Evolutionary conservation across 2,329 filamentous ascomycete species (phyloP).

Genomic region (Ascochyta pisi): DNA sequence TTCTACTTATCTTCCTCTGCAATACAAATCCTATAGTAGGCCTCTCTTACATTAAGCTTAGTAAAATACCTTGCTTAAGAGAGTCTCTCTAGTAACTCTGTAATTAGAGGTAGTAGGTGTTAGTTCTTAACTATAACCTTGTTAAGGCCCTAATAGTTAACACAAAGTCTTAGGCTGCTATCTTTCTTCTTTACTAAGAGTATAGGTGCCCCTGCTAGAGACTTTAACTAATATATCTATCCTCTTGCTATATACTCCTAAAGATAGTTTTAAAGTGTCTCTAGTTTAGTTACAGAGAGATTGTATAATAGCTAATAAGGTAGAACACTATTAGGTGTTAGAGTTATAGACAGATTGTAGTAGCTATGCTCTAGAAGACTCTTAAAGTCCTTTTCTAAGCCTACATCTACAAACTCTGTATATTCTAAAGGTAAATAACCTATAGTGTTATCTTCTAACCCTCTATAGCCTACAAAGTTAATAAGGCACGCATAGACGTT

Average conservation of each 20-base stretch:
- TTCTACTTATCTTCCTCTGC: neutral
- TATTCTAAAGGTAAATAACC: neutral
- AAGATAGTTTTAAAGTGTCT: conserved; percentile 1
- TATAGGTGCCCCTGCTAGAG: neutral
- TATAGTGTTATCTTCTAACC: neutral
- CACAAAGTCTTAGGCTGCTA: neutral
- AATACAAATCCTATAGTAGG: neutral
- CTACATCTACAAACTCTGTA: neutral
- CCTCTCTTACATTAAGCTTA: neutral
- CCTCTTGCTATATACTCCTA: conserved; percentile 1
- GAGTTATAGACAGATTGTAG: neutral
- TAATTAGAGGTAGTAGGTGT: neutral
- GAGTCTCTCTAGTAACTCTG: neutral
- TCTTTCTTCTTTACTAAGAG: conserved; percentile 1
- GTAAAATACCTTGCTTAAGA: neutral
- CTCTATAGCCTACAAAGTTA: neutral
- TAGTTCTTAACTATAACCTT: neutral
- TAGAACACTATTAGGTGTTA: neutral
- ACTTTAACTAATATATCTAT: conserved; percentile 2
- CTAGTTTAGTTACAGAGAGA: neutral
- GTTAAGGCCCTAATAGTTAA: neutral
- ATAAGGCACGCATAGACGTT: neutral
- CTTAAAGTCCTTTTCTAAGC: neutral
- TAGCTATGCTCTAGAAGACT: neutral
- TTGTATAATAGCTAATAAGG: conserved; percentile 1